A percentile compares a stretch with the other conserved stretches of the same genome.
phyloP scores from a whole-genome alignment of 768 basidiomycete species.

The Amanita pseudoporphyria region DNA sequence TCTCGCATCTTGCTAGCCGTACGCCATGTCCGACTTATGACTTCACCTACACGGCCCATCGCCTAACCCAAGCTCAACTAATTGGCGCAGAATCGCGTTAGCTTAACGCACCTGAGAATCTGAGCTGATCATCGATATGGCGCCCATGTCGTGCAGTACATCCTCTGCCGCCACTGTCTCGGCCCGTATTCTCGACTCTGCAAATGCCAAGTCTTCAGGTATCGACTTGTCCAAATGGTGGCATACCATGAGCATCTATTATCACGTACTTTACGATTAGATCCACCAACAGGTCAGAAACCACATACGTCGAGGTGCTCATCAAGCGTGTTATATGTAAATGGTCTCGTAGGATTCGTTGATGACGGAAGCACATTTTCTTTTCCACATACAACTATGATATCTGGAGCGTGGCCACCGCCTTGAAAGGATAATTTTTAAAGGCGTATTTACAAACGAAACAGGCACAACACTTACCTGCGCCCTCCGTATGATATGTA shows the following conservation, averaged over 20 bases:
- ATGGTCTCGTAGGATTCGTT: conserved; percentile 95
- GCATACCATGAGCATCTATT: conserved; percentile 99
- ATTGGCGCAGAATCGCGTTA: neutral
- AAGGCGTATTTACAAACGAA: neutral
- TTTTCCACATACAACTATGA: conserved; percentile 91
- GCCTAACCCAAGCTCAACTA: conserved; percentile 27
- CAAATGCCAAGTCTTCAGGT: conserved; percentile 90
- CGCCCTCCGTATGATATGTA: conserved; percentile 95
- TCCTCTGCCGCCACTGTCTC: conserved; percentile 99
- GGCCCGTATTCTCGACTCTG: conserved; percentile 92
- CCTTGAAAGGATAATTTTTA: conserved; percentile 28
- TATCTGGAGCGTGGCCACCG: conserved; percentile 95
- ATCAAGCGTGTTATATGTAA: conserved; percentile 82
- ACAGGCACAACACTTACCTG: conserved; percentile 38
- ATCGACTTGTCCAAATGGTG: conserved; percentile 92
- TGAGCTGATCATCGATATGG: conserved; percentile 94
- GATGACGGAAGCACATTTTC: conserved; percentile 91
- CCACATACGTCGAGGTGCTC: conserved; percentile 88
- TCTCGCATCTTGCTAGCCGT: conserved; percentile 94
- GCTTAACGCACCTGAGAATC: conserved; percentile 56
- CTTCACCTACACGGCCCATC: conserved; percentile 97
- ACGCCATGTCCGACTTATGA: conserved; percentile 87
- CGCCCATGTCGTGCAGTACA: conserved; percentile 84
- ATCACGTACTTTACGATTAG: conserved; percentile 62
- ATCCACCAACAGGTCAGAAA: neutral